Percentiles rank a stretch among this genome's conserved stretches.
Evolutionary conservation across 768 basidiomycete species (phyloP).

Genomic region (Mycena venus): DNA sequence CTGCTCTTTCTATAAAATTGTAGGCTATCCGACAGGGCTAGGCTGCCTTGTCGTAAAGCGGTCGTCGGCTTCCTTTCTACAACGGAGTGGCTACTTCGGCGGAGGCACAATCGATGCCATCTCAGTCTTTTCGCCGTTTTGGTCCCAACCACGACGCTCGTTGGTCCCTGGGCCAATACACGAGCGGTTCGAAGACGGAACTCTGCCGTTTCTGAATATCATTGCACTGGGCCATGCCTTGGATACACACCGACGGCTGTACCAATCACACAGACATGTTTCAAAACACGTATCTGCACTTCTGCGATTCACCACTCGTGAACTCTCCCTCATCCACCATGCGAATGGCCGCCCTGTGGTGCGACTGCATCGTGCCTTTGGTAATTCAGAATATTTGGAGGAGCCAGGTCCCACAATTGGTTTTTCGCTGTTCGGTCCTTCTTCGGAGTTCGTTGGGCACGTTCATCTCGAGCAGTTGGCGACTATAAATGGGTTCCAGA

Average conservation of each 20-base stretch:
- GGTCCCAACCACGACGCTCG: constrained; percentile 26
- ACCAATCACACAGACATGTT: constrained; percentile 30
- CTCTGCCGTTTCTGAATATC: constrained; percentile 33
- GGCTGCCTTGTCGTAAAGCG: constrained; percentile 67
- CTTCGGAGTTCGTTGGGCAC: constrained; percentile 31
- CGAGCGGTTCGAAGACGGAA: constrained; percentile 33
- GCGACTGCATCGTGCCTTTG: constrained; percentile 21
- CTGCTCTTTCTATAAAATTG: constrained; percentile 73
- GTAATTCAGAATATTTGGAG: constrained; percentile 5
- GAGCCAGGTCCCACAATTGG: constrained; percentile 32
- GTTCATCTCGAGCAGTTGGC: constrained; percentile 33
- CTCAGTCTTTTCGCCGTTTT: constrained; percentile 56
- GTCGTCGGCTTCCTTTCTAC: constrained; percentile 55
- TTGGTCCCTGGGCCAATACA: constrained; percentile 25
- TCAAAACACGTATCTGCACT: constrained; percentile 28
- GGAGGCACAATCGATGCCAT: constrained; percentile 70
- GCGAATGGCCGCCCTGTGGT: constrained; percentile 32
- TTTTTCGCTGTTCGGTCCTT: constrained; percentile 27
- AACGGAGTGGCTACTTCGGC: constrained; percentile 65
- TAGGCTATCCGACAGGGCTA: constrained; percentile 69
- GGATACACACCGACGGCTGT: constrained; percentile 27
- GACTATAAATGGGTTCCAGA: constrained; percentile 32
- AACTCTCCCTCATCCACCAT: constrained; percentile 24
- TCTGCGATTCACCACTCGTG: constrained; percentile 24
- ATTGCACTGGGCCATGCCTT: constrained; percentile 30